Evolutionary conservation across 2,329 filamentous ascomycete species (phyloP), one percentile per base, ranked within the genome.

Genomic region (Ophiocordyceps unilateralis): DNA sequence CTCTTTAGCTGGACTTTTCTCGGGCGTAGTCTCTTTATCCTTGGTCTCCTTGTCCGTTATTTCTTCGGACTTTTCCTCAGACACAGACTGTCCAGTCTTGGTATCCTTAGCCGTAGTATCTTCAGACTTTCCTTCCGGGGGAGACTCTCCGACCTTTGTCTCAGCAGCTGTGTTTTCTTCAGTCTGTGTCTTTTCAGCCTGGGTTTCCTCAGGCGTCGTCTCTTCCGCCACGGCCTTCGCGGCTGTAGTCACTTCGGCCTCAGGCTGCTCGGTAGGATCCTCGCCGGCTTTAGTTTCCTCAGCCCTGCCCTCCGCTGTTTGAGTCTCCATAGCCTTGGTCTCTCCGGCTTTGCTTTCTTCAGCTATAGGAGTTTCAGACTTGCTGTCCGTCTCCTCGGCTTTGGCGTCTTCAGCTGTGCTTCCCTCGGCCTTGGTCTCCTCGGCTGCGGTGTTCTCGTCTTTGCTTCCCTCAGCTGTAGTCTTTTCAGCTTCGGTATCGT

Each of bases 121-220:
- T 28, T 46, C 32, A 34, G 44, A n/a, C n/a, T n/a, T n/a, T n/a
- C n/a, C n/a, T n/a, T n/a, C n/a, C n/a, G n/a, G n/a, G n/a, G n/a
- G n/a, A n/a, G n/a, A n/a, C n/a, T n/a, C n/a, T n/a, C n/a, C n/a
- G n/a, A n/a, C 23, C 11, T 38, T 44, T 4, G 40, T 12, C 36
- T 41, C 40, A 38, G 48, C 49, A 6, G 40, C 38, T 21, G 44
- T 41, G 14, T 44, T 39, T 21, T 44, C 42, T 20, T 41, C 39
- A 28, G 40, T 32, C 22, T n/a, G n/a, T n/a, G n/a, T n/a, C n/a
- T 41, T 30, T 10, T 43, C 23, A 19, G 34, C 43, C 19, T 41
- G 41, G 40, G 40, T 26, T 12, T 6, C 34, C 15, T 43, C 42
- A 14, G 22, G 40, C 12, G n/a, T 23, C 12, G 34, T 11, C 23